Evolutionary conservation across 1,139 yeast genomes (phyloP).

Genomic region (Yamadazyma diospyri): DNA sequence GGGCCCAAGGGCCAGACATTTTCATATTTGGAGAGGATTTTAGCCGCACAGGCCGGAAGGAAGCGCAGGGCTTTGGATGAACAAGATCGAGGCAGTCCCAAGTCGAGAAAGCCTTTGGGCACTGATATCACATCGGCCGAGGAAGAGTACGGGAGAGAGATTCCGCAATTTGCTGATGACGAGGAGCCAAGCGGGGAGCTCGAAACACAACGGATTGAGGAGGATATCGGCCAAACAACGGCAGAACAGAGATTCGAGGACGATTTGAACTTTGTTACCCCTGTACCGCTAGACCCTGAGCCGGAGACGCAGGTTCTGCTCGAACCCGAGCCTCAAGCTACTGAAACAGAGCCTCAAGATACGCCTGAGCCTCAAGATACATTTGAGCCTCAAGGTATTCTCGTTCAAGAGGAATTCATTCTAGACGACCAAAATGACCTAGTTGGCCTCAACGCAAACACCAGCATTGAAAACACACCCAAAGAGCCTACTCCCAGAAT

Average conservation of each 20-base stretch:
- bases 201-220: background rate
- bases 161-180: no score
- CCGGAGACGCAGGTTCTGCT: constrained; percentile 2
- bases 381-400: no score
- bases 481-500: background rate
- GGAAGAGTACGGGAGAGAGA: background rate
- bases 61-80: constrained; percentile 1
- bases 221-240: background rate
- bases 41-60: constrained; percentile 18
- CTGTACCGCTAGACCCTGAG: background rate
- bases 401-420: constrained; percentile 6
- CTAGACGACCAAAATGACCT: constrained; percentile 1
- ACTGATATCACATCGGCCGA: background rate
- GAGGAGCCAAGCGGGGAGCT: background rate
- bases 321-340: background rate
- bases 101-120: background rate
- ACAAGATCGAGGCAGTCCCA: constrained; percentile 5
- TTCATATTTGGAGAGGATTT: constrained; percentile 31
- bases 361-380: no score
- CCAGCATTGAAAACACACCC: no score
- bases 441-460: background rate
- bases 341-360: background rate
- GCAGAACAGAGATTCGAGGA: constrained; percentile 4
- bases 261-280: no score
- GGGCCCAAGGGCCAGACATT: no score